Evolutionary conservation across 371 early-diverging fungal species (phyloP), one percentile per base, ranked within the genome.

Genomic region (Syncephalastrum sp.): DNA sequence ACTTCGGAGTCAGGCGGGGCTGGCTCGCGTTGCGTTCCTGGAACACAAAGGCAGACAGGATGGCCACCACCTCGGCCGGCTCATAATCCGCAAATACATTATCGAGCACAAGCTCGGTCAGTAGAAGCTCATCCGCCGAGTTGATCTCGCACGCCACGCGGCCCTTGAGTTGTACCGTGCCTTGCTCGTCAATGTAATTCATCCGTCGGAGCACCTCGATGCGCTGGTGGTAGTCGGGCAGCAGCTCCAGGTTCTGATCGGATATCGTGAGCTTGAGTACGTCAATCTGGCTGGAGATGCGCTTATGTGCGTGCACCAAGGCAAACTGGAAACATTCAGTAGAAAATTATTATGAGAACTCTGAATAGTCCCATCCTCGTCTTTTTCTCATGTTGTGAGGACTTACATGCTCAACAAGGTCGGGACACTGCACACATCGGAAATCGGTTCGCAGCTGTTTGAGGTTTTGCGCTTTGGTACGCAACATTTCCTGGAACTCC

Each of bases 101-200:
- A 68, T 98, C 95, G 58, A 99, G 83, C 5, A 99, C 91, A 55
- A 99, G 83, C 68, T 99, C 99, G 0, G 99, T 99, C 16, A 99
- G 71, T 8, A 99, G 75, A 23, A 99, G 77, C 72, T 96, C 98
- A 67, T 99, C 98, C 0, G 93, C 97, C 15, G 97, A 88, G 69
- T 94, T 93, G 67, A 94, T 92, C 76, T 99, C 99, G 74, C 98
- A 98, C 2, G 98, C 99, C n/a, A 99, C 95, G 21, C 95, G 90
- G n/a, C 99, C 99, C 81, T 99, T 99, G 43, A 99, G 86, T 56
- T 92, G 89, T 4, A 98, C 95, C 0, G 92, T 91, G 45, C 87
- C 84, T 54, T 82, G 81, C 54, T 89, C 90, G 53, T 94, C 94
- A 47, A 96, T 84, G 61, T 89, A 96, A 3, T 83, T 78, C 56